These are phyloP conservation scores for Camellia sinensis DNA, from an alignment of 148 eudicot genomes.

Conservation along the genomic window DNA sequence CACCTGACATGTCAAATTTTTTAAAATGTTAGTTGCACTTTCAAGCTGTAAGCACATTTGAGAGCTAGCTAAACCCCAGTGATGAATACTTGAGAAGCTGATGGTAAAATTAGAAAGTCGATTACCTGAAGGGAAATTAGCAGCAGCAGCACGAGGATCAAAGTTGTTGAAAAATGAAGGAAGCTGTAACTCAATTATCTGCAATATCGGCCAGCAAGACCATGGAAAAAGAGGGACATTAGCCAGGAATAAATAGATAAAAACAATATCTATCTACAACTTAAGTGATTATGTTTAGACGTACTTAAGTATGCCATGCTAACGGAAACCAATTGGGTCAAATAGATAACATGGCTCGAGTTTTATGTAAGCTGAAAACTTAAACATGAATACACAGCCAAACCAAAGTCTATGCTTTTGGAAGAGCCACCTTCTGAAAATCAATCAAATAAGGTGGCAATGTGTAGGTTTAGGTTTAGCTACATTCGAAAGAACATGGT, in stretches of 20 bases:
- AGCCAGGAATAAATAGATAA: background rate
- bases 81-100: slow-evolving; percentile 2
- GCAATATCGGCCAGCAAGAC: slow-evolving; percentile 22
- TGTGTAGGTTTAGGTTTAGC: background rate
- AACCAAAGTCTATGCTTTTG: background rate
- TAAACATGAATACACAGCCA: slow-evolving; percentile 3
- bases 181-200: slow-evolving; percentile 87
- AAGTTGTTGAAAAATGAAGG: slow-evolving; percentile 88
- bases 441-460: background rate
- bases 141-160: slow-evolving; percentile 92
- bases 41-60: background rate
- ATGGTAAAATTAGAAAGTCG: slow-evolving; percentile 1
- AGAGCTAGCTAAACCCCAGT: slow-evolving; percentile 1
- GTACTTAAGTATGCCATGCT: background rate
- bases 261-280: background rate
- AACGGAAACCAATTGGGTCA: background rate
- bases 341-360: slow-evolving; percentile 9
- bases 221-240: background rate
- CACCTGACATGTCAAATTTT: slow-evolving; percentile 47
- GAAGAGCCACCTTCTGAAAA: background rate
- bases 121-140: slow-evolving; percentile 91
- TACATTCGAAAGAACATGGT: background rate
- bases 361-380: background rate
- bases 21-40: slow-evolving; percentile 7
- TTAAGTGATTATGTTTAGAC: background rate